These are phyloP conservation scores for Aspergillus homomorphus DNA, from an alignment of 495 filamentous ascomycete genomes.

Conservation along the genomic window DNA sequence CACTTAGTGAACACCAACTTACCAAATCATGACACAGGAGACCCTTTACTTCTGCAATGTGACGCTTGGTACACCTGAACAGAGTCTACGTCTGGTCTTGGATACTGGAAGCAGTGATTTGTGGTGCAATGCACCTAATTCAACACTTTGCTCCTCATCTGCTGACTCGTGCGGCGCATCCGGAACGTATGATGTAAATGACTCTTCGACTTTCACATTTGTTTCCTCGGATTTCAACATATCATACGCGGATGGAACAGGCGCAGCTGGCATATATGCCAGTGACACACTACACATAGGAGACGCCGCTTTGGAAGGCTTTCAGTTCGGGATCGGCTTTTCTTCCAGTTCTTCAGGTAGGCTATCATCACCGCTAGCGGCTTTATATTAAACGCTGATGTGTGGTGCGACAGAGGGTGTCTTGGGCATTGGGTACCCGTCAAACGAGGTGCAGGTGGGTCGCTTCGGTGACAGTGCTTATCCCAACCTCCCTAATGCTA, in stretches of 20 bases:
- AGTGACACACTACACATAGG: conserved; percentile 74
- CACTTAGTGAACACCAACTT: too few species aligned
- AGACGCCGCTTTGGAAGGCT: conserved; percentile 51
- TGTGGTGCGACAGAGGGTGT: conserved; percentile 59
- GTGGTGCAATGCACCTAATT: conserved; percentile 74
- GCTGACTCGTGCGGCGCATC: conserved; percentile 50
- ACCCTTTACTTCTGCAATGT: conserved; percentile 68
- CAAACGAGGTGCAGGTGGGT: conserved; percentile 77
- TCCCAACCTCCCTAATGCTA: conserved; percentile 71
- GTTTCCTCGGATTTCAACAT: conserved; percentile 83
- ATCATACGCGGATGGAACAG: conserved; percentile 82
- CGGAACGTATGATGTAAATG: conserved; percentile 69
- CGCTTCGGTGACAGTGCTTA: conserved; percentile 59
- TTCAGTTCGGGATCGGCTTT: conserved; percentile 90
- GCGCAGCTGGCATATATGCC: conserved; percentile 78
- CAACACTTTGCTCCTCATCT: conserved; percentile 52
- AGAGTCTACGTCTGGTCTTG: conserved; percentile 62
- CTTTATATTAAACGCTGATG: too few species aligned
- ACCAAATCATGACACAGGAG: conserved; percentile 32
- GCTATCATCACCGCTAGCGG: conserved; percentile 17
- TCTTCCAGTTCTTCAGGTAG: conserved; percentile 55
- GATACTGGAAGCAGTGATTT: conserved; percentile 89
- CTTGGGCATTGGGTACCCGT: conserved; percentile 82
- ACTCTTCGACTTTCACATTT: conserved; percentile 77
- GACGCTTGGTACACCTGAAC: conserved; percentile 68